phyloP scores from a whole-genome alignment of 2,329 filamentous ascomycete species.

The Magnaporthales sp. region DNA sequence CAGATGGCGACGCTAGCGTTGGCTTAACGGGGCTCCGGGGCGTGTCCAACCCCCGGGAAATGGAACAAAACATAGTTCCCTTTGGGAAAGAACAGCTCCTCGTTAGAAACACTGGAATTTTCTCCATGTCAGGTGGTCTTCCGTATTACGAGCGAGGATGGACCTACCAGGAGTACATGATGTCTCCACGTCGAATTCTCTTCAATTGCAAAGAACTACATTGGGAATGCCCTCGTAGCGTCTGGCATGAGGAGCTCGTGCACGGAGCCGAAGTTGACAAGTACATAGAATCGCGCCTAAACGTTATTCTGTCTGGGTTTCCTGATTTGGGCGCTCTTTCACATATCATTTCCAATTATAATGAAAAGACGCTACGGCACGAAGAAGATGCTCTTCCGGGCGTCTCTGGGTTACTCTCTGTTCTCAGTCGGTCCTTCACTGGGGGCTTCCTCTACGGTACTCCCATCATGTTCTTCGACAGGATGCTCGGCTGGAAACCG shows the following conservation, averaged over 20 bases:
- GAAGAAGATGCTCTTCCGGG: neutral
- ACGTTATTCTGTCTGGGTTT: neutral
- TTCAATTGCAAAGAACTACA: neutral
- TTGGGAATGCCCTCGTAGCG: neutral
- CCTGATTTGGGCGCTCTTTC: neutral
- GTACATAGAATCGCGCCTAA: neutral
- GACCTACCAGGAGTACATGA: neutral
- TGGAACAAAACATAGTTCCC: neutral
- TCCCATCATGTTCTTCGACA: neutral
- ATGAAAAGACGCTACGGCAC: neutral
- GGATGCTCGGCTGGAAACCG: neutral
- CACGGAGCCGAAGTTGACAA: neutral
- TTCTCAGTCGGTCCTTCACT: neutral
- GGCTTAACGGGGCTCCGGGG: neutral
- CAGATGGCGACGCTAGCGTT: neutral
- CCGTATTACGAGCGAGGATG: neutral
- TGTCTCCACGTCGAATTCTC: neutral
- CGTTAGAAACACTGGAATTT: neutral
- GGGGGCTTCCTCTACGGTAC: neutral
- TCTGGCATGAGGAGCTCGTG: neutral
- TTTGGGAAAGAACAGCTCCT: neutral
- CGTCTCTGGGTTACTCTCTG: neutral
- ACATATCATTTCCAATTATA: neutral
- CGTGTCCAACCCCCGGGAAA: neutral
- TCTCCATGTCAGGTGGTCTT: no score